Evolutionary conservation across 192 early-diverging fungal genomes (phyloP).

Genomic region (Globomyces pollinis-pini): DNA sequence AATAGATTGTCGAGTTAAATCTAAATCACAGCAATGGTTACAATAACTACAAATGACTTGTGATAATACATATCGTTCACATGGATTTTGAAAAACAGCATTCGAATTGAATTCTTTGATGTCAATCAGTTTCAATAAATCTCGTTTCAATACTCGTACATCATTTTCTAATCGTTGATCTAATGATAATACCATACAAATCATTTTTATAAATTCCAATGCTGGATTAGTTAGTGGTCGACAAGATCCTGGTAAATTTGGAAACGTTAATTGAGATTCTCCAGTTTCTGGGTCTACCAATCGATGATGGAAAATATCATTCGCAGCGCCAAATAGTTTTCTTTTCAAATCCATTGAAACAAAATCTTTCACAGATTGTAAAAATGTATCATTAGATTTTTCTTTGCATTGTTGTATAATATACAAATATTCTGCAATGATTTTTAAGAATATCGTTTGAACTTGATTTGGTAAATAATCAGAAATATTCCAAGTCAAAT

Average conservation of each 20-base stretch:
- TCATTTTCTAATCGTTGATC: slow-evolving; percentile 62
- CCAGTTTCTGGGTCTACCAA: not conserved
- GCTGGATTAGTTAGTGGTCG: slow-evolving; percentile 59
- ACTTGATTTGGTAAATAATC: slow-evolving; percentile 74
- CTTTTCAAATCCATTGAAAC: slow-evolving; percentile 37
- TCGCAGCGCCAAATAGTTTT: slow-evolving; percentile 54
- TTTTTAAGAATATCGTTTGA: slow-evolving; percentile 61
- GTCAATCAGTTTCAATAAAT: slow-evolving; percentile 62
- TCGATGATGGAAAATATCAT: slow-evolving; percentile 40
- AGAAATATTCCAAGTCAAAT: slow-evolving; percentile 85
- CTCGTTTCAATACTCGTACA: slow-evolving; percentile 75
- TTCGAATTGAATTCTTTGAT: slow-evolving; percentile 69
- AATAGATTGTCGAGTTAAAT: slow-evolving; percentile 78
- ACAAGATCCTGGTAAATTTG: slow-evolving; percentile 66
- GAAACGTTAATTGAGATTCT: slow-evolving; percentile 47
- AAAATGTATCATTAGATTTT: not conserved
- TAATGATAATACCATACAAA: slow-evolving; percentile 69
- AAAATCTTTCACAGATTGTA: slow-evolving; percentile 19
- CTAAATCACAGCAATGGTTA: slow-evolving; percentile 76
- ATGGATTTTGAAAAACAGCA: slow-evolving; percentile 76
- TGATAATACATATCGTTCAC: slow-evolving; percentile 65
- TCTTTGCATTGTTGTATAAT: slow-evolving; percentile 32
- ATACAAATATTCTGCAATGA: slow-evolving; percentile 55
- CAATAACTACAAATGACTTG: slow-evolving; percentile 87
- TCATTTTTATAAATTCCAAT: slow-evolving; percentile 75